Evolutionary conservation across 805 yeast species (phyloP), one percentile per base, ranked within the genome.

Genomic region (Wickerhamiella spandovensis): DNA sequence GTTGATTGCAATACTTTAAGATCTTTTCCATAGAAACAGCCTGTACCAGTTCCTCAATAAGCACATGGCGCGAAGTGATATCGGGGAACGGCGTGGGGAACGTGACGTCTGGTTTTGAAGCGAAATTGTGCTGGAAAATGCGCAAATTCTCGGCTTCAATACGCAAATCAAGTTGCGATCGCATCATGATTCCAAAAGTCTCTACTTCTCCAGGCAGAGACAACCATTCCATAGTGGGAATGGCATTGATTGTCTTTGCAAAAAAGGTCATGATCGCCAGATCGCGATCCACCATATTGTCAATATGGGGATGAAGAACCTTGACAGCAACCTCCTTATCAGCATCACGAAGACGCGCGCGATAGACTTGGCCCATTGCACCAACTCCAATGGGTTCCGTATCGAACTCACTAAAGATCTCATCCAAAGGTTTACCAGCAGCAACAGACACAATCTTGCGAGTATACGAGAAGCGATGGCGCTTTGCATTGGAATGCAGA

Each of bases 161-260:
- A 55, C 97, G 71, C 51, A 92, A 67, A 66, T 92, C 97, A 51
- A 92, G 69, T 65, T 92, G 99, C 47, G 86, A 64, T 39, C 79
- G 78, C 97, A 92, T 90, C 69, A 92, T 73, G 0, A 78, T 69
- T 1, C 86, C 75, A 63, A 92, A 92, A 60, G 89, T 92, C 43
- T 81, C 84, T 2, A 90, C 97, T 64, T 92, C 98, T 53, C 82
- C 90, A 0, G 97, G 98, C 46, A 92, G 69, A 2, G 96, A 85
- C 4, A 92, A 71, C 99, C 99, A 92, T 63, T 92, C 97, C 95
- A 92, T 86, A 0, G 95, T 87, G 4, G 99, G 99, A 5, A 92
- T 69, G 5, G 63, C 59, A 59, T 89, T 81, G 48, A 92, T 76
- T 1, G 73, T 49, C 43, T 67, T 65, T 2, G 98, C 98, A 61